Base-by-base conservation (phyloP, 2,329 filamentous ascomycete species). In the Colletotrichum eremochloae region DNA sequence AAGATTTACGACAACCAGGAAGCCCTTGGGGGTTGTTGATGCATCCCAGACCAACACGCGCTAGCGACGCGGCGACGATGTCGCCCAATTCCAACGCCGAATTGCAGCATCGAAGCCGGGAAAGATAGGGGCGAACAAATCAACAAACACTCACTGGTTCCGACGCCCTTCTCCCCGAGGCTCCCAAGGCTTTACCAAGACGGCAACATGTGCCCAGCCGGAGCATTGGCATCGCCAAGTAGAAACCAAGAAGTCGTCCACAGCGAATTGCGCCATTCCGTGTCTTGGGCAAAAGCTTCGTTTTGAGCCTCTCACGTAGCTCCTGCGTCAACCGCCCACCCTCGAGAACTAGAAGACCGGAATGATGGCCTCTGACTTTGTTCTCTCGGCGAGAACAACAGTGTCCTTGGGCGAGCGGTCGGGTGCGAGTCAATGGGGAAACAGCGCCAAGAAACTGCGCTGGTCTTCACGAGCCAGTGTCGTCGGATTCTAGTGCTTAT, bases 171-270 rank as follows among this genome's bases (percentile, higher is more conserved):
- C 8, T 6, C 52, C 24, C 20, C 20, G 15, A 29, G 46, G 8
- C 20, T 15, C 36, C 69, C 66, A 70, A 70, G 61, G 62, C 55
- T 61, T 61, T 50, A 40, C 70, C 70, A 72, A 72, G 70, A 56
- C 70, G 70, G 70, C 61, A 70, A 33, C 40, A 55, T 65, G 60
- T 64, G 70, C 66, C 70, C 48, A 72, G 67, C 44, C 66, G 70
- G 67, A 69, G 46, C 60, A 70, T 72, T 65, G 48, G 53, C 40
- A 70, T 70, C 60, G 70, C 70, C 70, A 70, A 72, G 70, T 44
- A 29, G 29, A 2, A 50, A 40, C 36, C 60, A 36, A 48, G n/a
- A 46, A 29, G 64, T 58, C 42, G 29, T 56, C 53, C 42, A n/a
- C 8, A n/a, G 15, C 36, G 42, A 8, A 61, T 5, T 20, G 46